Conservation (phyloP, 208 protist species). For the Angomonas deanei region DNA sequence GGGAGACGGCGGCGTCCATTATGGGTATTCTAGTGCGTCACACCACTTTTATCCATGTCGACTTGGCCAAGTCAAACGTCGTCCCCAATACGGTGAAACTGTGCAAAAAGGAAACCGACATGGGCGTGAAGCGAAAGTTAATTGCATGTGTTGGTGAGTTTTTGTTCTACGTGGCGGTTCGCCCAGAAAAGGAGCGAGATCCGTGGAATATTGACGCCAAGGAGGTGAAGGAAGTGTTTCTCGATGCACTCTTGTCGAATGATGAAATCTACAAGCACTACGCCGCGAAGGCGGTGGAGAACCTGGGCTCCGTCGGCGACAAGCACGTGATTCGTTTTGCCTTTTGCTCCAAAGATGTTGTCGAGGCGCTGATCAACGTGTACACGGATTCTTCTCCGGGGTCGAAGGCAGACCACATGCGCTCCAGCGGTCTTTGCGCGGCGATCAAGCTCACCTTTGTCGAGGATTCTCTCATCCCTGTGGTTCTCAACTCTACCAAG, state of each 20-base stretch:
- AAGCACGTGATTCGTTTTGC: constrained; percentile 32
- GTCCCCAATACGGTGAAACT: constrained; percentile 49
- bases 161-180: constrained; percentile 85
- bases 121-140: constrained; percentile 61
- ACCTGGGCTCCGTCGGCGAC: constrained; percentile 69
- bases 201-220: constrained; percentile 49
- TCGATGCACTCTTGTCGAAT: constrained; percentile 36
- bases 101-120: constrained; percentile 47
- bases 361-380: constrained; percentile 59
- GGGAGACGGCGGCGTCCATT: constrained; percentile 65
- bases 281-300: constrained; percentile 87
- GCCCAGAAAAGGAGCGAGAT: constrained; percentile 49
- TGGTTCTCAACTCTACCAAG: constrained; percentile 41
- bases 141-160: constrained; percentile 85
- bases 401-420: constrained; percentile 73
- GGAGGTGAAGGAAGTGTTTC: constrained; percentile 37
- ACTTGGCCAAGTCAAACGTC: constrained; percentile 60
- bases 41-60: constrained; percentile 61
- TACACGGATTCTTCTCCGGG: constrained; percentile 40
- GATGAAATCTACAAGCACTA: constrained; percentile 89
- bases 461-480: constrained; percentile 53
- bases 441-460: constrained; percentile 67
- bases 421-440: constrained; percentile 71
- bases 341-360: constrained; percentile 46
- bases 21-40: constrained; percentile 86